These are phyloP conservation scores for Abrus precatorius DNA, from an alignment of 306 rosid genomes.

Conservation along the genomic window DNA sequence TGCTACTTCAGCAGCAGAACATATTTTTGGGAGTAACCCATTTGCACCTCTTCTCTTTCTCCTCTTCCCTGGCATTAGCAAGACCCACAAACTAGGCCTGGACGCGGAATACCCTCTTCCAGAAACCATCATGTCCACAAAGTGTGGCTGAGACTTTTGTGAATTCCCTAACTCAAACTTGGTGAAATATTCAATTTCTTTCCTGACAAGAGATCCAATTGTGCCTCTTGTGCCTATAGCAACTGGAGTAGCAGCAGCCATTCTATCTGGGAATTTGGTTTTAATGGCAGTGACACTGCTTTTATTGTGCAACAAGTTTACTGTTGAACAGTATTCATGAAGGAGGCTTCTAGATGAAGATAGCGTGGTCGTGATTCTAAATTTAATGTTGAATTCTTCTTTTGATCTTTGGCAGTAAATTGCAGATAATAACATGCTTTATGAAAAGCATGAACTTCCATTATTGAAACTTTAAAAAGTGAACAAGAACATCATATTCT, in stretches of 20 bases:
- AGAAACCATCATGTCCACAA: slow-evolving; percentile 50
- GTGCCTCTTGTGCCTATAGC: slow-evolving; percentile 89
- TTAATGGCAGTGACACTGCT: slow-evolving; percentile 47
- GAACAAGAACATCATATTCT: slow-evolving; percentile 49
- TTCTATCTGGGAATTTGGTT: slow-evolving; percentile 51
- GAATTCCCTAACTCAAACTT: slow-evolving; percentile 67
- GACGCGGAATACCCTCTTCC: slow-evolving; percentile 47
- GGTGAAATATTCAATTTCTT: slow-evolving; percentile 78
- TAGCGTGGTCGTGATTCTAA: slow-evolving; percentile 49
- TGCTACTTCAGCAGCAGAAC: slow-evolving; percentile 62
- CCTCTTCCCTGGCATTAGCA: slow-evolving; percentile 66
- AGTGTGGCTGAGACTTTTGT: slow-evolving; percentile 52
- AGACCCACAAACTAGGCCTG: slow-evolving; percentile 69
- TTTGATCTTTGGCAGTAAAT: slow-evolving; percentile 38
- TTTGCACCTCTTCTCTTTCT: slow-evolving; percentile 59
- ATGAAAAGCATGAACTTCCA: slow-evolving; percentile 58
- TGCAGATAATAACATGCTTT: slow-evolving; percentile 51
- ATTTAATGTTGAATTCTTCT: slow-evolving; percentile 59
- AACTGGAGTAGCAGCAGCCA: slow-evolving; percentile 74
- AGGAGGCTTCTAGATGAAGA: slow-evolving; percentile 64
- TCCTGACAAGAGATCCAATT: slow-evolving; percentile 75
- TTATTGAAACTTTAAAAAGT: slow-evolving; percentile 57
- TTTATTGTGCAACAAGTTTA: slow-evolving; percentile 51
- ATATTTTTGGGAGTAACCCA: slow-evolving; percentile 59
- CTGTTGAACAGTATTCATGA: slow-evolving; percentile 32